These are phyloP conservation scores for Acanthamoeba lenticulata DNA, from an alignment of 208 protist species.

Conservation along the genomic window DNA sequence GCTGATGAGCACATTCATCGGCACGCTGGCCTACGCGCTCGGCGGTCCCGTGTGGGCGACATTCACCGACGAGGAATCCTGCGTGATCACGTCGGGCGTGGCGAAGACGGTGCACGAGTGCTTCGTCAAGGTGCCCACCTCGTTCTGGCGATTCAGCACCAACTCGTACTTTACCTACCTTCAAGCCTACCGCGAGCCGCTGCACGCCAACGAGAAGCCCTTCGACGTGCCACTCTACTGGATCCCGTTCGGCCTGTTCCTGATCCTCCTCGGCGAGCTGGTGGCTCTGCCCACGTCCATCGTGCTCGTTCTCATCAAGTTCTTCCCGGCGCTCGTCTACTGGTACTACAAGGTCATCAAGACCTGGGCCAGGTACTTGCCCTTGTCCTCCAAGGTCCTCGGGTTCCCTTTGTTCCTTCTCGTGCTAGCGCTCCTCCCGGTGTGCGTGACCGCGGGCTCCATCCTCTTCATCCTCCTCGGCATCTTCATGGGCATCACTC, in stretches of 20 bases:
- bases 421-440: neutral
- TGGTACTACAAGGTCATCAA: neutral
- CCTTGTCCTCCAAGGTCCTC: neutral
- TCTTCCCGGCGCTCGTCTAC: neutral
- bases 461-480: neutral
- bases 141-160: neutral
- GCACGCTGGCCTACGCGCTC: neutral
- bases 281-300: neutral
- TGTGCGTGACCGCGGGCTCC: neutral
- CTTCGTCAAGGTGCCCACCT: neutral
- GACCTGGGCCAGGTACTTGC: neutral
- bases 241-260: neutral
- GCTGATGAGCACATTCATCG: neutral
- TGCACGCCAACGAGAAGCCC: neutral
- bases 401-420: too few species aligned
- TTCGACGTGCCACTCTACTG: neutral
- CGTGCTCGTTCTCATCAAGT: neutral
- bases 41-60: neutral
- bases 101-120: neutral
- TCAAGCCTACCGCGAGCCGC: neutral
- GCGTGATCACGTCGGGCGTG: neutral
- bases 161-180: neutral
- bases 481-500: neutral
- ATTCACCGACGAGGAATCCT: neutral
- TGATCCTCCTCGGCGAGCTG: neutral